Evolutionary conservation across 441 rosid genomes (phyloP).

Genomic region (Pelargonium citronellum): DNA sequence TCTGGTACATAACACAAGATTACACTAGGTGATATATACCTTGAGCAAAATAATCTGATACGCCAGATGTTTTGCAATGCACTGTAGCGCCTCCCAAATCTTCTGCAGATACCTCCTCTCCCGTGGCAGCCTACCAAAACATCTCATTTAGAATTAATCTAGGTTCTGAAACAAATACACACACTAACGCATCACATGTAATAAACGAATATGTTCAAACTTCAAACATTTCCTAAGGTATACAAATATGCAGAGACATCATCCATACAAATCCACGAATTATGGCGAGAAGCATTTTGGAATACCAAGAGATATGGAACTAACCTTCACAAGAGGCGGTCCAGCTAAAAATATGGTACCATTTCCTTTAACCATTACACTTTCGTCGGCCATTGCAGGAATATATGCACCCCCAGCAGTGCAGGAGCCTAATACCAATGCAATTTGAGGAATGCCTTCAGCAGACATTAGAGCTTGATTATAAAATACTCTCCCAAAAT

Average conservation of each 20-base stretch:
- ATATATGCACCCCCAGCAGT: constrained; percentile 98
- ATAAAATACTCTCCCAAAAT: constrained; percentile 90
- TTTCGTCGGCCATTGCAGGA: constrained; percentile 99
- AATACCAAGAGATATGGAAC: constrained; percentile 19
- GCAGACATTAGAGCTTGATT: constrained; percentile 93
- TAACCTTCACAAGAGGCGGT: constrained; percentile 94
- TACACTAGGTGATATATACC: constrained; percentile 37
- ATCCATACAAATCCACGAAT: constrained; percentile 4
- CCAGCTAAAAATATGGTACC: constrained; percentile 96
- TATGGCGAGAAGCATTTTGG: constrained; percentile 5
- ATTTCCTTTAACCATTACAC: constrained; percentile 97
- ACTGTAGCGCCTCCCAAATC: constrained; percentile 87
- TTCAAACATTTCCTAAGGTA: background rate
- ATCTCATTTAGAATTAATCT: constrained; percentile 29
- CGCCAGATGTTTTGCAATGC: constrained; percentile 94
- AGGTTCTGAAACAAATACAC: constrained; percentile 11
- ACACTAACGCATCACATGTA: too few relatives aligned
- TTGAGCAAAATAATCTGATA: constrained; percentile 96
- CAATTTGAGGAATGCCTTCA: constrained; percentile 92
- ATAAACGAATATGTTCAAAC: too few relatives aligned
- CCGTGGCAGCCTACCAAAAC: constrained; percentile 86
- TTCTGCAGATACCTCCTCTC: constrained; percentile 95
- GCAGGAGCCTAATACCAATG: constrained; percentile 89
- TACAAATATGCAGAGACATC: background rate
- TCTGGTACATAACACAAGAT: background rate